phyloP scores from a whole-genome alignment of 352 stramenopile genomes.

The Globisporangium paroecandrum region DNA sequence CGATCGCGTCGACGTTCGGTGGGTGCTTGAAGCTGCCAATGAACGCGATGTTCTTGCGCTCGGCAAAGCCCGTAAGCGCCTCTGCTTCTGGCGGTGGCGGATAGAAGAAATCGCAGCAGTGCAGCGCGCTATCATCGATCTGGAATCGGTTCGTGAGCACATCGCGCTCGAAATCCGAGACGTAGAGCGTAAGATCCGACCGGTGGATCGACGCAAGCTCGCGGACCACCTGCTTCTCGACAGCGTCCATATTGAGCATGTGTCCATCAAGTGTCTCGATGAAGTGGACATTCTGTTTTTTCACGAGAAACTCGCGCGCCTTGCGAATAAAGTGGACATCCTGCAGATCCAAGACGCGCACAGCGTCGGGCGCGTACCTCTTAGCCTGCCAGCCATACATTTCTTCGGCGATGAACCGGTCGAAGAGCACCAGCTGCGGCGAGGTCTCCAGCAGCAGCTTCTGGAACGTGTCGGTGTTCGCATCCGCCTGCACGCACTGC shows the following conservation, averaged over 20 bases:
- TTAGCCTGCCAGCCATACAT: conserved; percentile 84
- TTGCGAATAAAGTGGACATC: conserved; percentile 91
- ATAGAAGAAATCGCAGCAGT: conserved; percentile 75
- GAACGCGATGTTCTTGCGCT: conserved; percentile 75
- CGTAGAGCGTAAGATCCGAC: conserved; percentile 70
- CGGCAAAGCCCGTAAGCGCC: conserved; percentile 20
- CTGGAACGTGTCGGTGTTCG: conserved; percentile 70
- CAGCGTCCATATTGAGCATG: conserved; percentile 30
- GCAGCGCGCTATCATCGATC: conserved; percentile 36
- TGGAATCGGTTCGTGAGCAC: conserved; percentile 62
- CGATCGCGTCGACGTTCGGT: conserved; percentile 89
- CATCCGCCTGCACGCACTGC: conserved; percentile 63
- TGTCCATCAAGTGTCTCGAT: conserved; percentile 36
- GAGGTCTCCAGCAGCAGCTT: conserved; percentile 50
- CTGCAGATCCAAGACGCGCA: conserved; percentile 90
- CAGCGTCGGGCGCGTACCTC: conserved; percentile 70
- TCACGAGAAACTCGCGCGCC: conserved; percentile 75
- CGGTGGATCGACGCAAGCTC: conserved; percentile 77
- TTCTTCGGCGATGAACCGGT: conserved; percentile 82
- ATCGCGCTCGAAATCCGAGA: conserved; percentile 63
- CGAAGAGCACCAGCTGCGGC: conserved; percentile 75
- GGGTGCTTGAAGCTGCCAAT: conserved; percentile 92
- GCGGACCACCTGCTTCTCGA: conserved; percentile 69
- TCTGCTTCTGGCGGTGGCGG: conserved; percentile 21
- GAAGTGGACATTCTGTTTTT: conserved; percentile 43